phyloP scores from a whole-genome alignment of 2,329 filamentous ascomycete species.

The Beauveria scarabaeidicola region DNA sequence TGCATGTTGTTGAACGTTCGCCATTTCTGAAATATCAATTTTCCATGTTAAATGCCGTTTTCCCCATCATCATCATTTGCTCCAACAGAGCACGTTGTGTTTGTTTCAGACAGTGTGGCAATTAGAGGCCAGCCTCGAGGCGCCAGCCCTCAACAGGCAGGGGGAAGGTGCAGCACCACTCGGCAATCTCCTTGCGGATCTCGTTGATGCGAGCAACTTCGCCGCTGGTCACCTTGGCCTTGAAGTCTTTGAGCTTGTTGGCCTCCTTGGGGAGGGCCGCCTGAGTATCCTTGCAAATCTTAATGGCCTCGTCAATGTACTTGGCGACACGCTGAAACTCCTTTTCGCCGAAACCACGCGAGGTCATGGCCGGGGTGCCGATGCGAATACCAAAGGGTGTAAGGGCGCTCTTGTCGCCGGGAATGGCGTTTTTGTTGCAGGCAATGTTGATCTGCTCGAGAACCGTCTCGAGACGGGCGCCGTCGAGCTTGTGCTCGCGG shows the following conservation, averaged over 20 bases:
- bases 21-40: background rate
- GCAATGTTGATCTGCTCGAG: slow-evolving; percentile 98
- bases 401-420: slow-evolving; percentile 93
- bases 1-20: slow-evolving; percentile 13
- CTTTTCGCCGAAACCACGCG: slow-evolving; percentile 81
- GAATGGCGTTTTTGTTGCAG: slow-evolving; percentile 99
- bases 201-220: slow-evolving; percentile 73
- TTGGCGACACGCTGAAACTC: slow-evolving; percentile 85
- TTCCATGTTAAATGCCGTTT: slow-evolving; percentile 13
- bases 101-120: background rate
- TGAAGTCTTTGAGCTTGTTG: slow-evolving; percentile 99
- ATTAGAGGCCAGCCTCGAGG: slow-evolving; percentile 49
- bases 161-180: slow-evolving; percentile 84
- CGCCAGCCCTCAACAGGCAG: slow-evolving; percentile 75
- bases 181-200: slow-evolving; percentile 80
- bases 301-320: slow-evolving; percentile 86
- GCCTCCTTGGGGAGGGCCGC: slow-evolving; percentile 80
- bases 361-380: slow-evolving; percentile 95
- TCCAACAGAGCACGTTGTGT: background rate
- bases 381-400: slow-evolving; percentile 93
- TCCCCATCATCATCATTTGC: background rate
- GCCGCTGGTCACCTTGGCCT: slow-evolving; percentile 75
- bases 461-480: slow-evolving; percentile 89
- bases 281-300: slow-evolving; percentile 85
- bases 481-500: slow-evolving; percentile 77